Base-by-base conservation (phyloP, 345 rosid species). In the Mallotus nudiflorus region DNA sequence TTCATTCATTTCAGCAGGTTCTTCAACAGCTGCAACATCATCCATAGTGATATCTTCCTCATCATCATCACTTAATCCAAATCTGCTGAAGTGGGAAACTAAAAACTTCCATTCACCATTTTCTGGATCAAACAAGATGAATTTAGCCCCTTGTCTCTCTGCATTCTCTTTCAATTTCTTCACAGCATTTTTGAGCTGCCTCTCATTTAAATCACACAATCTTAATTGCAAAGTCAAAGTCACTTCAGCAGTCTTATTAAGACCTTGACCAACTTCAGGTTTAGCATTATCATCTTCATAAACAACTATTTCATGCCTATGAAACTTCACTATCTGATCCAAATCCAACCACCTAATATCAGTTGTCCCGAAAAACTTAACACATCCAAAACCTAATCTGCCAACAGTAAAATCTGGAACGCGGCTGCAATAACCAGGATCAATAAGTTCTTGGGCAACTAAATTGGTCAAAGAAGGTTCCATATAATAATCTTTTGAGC, bases 61-160 rank as follows among this genome's bases (percentile, higher is more conserved):
- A 22, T 95, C 99, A 76, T 89, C 93, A n/a, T 92, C 99, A 76
- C 87, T 86, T 73, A 92, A 81, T 61, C 99, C 98, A 73, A 90
- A 95, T 83, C 92, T 90, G 81, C 99, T 92, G 71, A 92, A 95
- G 84, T 95, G 98, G 64, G 69, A 78, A 66, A 92, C 97, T 78
- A 71, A 66, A 78, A 95, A 92, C 76, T 84, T 92, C 98, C 98
- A 92, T 31, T 85, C 86, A 65, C 90, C 84, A 75, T 66, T 80
- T 57, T 40, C 59, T 61, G 82, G 83, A 74, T 89, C 77, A 79
- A 87, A 92, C 1, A 92, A 87, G 79, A 89, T 80, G 68, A 95
- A 92, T 4, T 49, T 48, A 57, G 96, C 99, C 31, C 97, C 97
- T 76, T 92, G 98, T 65, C 85, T 86, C 74, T 83, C 87, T 28